These are phyloP conservation scores for Echria macrotheca DNA, from an alignment of 495 filamentous ascomycete species.

Conservation along the genomic window DNA sequence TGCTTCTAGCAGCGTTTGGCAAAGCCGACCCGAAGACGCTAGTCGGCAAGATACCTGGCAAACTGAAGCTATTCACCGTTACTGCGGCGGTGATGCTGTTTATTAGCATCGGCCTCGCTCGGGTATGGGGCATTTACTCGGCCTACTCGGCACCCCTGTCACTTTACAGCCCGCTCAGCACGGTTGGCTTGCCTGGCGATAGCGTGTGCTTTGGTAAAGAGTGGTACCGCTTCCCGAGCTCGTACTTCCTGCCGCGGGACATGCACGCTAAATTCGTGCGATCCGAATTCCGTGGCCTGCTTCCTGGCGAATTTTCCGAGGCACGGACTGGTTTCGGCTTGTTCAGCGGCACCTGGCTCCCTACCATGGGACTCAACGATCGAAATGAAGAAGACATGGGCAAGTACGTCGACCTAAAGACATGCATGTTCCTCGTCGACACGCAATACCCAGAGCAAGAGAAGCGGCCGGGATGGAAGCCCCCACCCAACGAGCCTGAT, in stretches of 20 bases:
- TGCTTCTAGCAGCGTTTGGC: conserved; percentile 66
- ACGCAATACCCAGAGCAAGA: conserved; percentile 64
- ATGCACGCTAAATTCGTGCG: conserved; percentile 83
- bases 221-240: conserved; percentile 97
- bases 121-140: conserved; percentile 73
- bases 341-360: conserved; percentile 71
- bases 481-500: conserved; percentile 63
- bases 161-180: conserved; percentile 55
- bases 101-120: conserved; percentile 58
- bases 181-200: conserved; percentile 50
- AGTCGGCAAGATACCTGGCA: conserved; percentile 62
- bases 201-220: conserved; percentile 90
- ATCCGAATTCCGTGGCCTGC: conserved; percentile 80
- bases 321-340: conserved; percentile 55
- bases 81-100: conserved; percentile 48
- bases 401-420: conserved; percentile 76
- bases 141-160: conserved; percentile 83
- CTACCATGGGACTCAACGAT: conserved; percentile 87
- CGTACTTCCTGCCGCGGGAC: conserved; percentile 76
- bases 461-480: conserved; percentile 26
- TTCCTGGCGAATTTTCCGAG: conserved; percentile 87
- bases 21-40: conserved; percentile 58
- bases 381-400: conserved; percentile 76
- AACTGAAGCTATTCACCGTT: conserved; percentile 60
- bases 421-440: conserved; percentile 83